phyloP scores from a whole-genome alignment of 2,329 filamentous ascomycete species.

The Colletotrichum destructivum region DNA sequence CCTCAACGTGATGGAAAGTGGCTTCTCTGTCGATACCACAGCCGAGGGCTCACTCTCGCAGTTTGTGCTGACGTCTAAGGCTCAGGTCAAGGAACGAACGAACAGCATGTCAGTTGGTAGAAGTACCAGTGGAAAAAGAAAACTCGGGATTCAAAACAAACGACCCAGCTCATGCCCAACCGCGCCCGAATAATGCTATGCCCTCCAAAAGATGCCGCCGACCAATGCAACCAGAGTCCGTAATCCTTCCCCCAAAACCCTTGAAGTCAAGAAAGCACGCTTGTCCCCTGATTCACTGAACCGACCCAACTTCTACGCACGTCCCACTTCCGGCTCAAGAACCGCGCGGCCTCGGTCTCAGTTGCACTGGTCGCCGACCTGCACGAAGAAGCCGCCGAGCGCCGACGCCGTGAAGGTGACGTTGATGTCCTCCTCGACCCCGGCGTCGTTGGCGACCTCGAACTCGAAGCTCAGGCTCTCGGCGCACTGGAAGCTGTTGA shows the following conservation, averaged over 20 bases:
- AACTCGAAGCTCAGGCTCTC: slow-evolving; percentile 26
- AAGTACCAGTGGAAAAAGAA: slow-evolving; percentile 13
- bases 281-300: background rate
- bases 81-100: background rate
- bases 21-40: no score
- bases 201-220: background rate
- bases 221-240: background rate
- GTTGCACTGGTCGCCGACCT: slow-evolving; percentile 37
- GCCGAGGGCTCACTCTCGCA: no score
- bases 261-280: background rate
- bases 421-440: slow-evolving; percentile 12
- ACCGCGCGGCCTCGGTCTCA: background rate
- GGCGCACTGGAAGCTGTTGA: slow-evolving; percentile 36
- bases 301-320: background rate
- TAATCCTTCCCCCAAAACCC: background rate
- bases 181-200: background rate
- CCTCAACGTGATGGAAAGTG: no score
- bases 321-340: no score
- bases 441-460: slow-evolving; percentile 18
- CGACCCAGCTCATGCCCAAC: background rate
- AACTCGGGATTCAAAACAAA: background rate
- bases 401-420: slow-evolving; percentile 17
- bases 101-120: slow-evolving; percentile 8
- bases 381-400: slow-evolving; percentile 23
- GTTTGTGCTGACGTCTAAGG: background rate